Evolutionary conservation across 2,329 filamentous ascomycete species (phyloP).

Genomic region (Exophiala aquamarina): DNA sequence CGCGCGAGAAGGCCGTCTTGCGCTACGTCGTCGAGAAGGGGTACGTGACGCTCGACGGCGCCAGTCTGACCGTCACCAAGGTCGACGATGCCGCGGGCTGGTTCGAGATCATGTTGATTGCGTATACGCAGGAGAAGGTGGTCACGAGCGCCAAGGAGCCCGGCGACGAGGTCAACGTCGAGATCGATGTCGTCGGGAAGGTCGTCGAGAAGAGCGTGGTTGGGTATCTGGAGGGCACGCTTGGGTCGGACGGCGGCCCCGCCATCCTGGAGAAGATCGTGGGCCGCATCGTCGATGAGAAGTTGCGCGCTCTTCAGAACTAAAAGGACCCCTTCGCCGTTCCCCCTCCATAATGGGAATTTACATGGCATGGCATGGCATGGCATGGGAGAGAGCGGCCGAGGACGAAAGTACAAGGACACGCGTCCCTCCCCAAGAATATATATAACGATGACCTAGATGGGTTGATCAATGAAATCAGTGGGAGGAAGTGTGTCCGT

Average conservation of each 20-base stretch:
- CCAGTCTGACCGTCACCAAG: conserved; percentile 86
- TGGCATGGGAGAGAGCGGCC: too few species aligned
- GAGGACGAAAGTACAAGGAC: too few species aligned
- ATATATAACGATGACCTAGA: too few species aligned
- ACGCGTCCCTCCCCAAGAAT: too few species aligned
- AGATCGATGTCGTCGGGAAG: conserved; percentile 81
- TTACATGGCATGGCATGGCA: too few species aligned
- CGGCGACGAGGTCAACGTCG: conserved; percentile 84
- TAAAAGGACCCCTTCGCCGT: too few species aligned
- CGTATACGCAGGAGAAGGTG: conserved; percentile 92
- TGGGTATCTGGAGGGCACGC: conserved; percentile 64
- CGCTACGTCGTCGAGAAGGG: conserved; percentile 95
- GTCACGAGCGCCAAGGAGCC: conserved; percentile 75
- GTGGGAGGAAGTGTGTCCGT: too few species aligned
- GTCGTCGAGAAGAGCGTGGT: conserved; percentile 74
- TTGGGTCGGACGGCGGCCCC: conserved; percentile 37
- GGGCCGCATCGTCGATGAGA: conserved; percentile 71
- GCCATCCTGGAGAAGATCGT: conserved; percentile 71
- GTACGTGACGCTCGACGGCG: conserved; percentile 90
- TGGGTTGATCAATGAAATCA: too few species aligned
- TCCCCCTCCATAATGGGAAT: too few species aligned
- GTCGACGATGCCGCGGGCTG: conserved; percentile 79
- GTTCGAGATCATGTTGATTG: conserved; percentile 95
- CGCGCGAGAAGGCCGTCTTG: conserved; percentile 59
- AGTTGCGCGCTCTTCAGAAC: conserved; percentile 44